These are phyloP conservation scores for Yamadazyma sp. DNA, from an alignment of 805 yeast species.

Conservation along the genomic window DNA sequence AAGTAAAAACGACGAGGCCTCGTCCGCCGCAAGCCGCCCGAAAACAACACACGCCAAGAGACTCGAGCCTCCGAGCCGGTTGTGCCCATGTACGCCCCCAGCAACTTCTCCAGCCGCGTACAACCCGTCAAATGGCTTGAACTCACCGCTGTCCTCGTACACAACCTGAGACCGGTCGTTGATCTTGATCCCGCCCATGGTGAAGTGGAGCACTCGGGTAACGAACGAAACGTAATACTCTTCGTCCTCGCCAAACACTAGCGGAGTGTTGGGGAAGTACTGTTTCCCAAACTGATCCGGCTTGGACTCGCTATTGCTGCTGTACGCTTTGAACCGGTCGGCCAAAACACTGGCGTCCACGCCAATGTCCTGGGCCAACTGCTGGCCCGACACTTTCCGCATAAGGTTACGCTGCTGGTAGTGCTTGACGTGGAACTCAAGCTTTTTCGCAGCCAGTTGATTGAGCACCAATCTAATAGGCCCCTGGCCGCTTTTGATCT, in stretches of 20 bases:
- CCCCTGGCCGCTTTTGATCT: constrained; percentile 35
- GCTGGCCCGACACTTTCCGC: constrained; percentile 45
- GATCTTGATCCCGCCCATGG: constrained; percentile 70
- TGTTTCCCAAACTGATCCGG: constrained; percentile 47
- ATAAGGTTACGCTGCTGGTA: constrained; percentile 56
- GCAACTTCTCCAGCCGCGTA: constrained; percentile 68
- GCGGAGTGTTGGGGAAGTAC: constrained; percentile 50
- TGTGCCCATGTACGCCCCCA: constrained; percentile 68
- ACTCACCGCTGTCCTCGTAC: constrained; percentile 22
- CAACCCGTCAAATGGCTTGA: constrained; percentile 40
- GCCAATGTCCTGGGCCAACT: constrained; percentile 42
- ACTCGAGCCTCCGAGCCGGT: constrained; percentile 60
- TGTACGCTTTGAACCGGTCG: constrained; percentile 40
- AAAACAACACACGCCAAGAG: constrained; percentile 61
- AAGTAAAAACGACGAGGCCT: constrained; percentile 34
- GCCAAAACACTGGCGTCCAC: constrained; percentile 26
- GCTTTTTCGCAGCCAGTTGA: constrained; percentile 42
- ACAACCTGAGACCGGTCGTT: constrained; percentile 47
- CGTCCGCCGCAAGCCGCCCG: constrained; percentile 45
- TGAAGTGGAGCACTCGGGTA: constrained; percentile 62
- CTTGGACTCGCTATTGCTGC: constrained; percentile 43
- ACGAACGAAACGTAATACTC: constrained; percentile 52
- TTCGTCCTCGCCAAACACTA: constrained; percentile 30
- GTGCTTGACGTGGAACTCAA: constrained; percentile 55
- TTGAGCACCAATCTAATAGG: constrained; percentile 54